Percentiles rank a stretch among this genome's conserved stretches.
These are phyloP conservation scores for Hypoxylon rubiginosum DNA, from an alignment of 2,329 filamentous ascomycete genomes.

Conservation along the genomic window DNA sequence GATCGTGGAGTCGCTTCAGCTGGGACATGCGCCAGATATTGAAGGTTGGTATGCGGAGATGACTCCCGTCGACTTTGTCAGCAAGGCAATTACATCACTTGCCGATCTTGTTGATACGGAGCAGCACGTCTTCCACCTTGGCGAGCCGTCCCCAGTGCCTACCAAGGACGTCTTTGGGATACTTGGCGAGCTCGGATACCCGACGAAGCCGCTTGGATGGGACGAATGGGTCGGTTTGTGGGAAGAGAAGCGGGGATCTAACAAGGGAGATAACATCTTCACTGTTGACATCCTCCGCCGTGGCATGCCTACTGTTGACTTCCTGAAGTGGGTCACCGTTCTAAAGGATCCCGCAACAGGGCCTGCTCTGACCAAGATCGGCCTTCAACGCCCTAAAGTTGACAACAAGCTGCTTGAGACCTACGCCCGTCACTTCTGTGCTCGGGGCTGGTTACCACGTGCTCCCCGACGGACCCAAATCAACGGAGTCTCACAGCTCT, in stretches of 20 bases:
- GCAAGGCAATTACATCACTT: conserved; percentile 78
- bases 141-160: conserved; percentile 78
- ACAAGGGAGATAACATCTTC: conserved; percentile 77
- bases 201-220: conserved; percentile 75
- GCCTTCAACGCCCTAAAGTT: conserved; percentile 75
- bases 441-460: conserved; percentile 79
- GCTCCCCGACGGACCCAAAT: conserved; percentile 66
- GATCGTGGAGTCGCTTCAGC: conserved; percentile 80
- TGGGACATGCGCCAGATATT: conserved; percentile 78
- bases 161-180: conserved; percentile 74
- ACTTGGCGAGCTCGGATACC: conserved; percentile 76
- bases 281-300: conserved; percentile 84
- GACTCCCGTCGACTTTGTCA: conserved; percentile 87
- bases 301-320: conserved; percentile 83
- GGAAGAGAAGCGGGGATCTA: conserved; percentile 76
- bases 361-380: conserved; percentile 65
- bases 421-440: conserved; percentile 84
- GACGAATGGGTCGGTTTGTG: conserved; percentile 82
- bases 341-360: conserved; percentile 78
- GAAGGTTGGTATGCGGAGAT: conserved; percentile 84
- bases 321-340: conserved; percentile 77
- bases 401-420: conserved; percentile 79
- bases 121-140: conserved; percentile 79
- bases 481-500: conserved; percentile 44
- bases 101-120: conserved; percentile 72